phyloP scores from a whole-genome alignment of 169 alveolate genomes.

The Neospora caninum region DNA sequence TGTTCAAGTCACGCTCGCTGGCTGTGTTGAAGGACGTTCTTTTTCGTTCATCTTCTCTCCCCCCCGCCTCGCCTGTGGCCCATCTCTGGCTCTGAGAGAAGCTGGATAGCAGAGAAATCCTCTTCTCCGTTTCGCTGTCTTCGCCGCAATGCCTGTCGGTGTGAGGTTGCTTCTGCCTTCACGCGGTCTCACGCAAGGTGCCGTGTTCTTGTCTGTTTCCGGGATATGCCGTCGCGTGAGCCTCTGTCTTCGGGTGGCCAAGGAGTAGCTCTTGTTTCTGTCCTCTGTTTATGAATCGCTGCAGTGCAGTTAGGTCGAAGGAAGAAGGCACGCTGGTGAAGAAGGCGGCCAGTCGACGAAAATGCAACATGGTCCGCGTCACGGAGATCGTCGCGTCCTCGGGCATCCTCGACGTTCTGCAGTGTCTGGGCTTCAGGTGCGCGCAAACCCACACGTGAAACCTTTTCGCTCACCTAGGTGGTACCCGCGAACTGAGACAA shows the following conservation, averaged over 20 bases:
- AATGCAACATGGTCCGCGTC: neutral
- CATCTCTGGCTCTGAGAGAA: too few relatives aligned
- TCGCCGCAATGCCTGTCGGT: neutral
- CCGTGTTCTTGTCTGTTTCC: too few relatives aligned
- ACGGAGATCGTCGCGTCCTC: constrained; percentile 2
- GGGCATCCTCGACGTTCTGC: neutral
- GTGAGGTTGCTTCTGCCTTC: neutral
- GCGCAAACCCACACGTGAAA: neutral
- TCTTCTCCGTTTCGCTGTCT: too few relatives aligned
- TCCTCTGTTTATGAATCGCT: neutral
- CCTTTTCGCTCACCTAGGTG: neutral
- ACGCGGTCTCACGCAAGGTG: too few relatives aligned
- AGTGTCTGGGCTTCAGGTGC: neutral
- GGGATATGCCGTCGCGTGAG: too few relatives aligned
- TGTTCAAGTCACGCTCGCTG: too few relatives aligned
- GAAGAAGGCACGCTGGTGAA: constrained; percentile 17
- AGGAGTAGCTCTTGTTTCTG: neutral
- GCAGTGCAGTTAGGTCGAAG: neutral
- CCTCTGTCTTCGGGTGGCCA: too few relatives aligned
- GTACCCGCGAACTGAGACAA: neutral
- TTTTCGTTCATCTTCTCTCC: too few relatives aligned
- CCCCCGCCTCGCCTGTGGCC: too few relatives aligned
- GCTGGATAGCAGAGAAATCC: too few relatives aligned
- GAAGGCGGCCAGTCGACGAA: constrained; percentile 7
- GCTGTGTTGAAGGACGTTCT: too few relatives aligned